Conservation (phyloP, 345 rosid species). For the Sisymbrium altissimum region DNA sequence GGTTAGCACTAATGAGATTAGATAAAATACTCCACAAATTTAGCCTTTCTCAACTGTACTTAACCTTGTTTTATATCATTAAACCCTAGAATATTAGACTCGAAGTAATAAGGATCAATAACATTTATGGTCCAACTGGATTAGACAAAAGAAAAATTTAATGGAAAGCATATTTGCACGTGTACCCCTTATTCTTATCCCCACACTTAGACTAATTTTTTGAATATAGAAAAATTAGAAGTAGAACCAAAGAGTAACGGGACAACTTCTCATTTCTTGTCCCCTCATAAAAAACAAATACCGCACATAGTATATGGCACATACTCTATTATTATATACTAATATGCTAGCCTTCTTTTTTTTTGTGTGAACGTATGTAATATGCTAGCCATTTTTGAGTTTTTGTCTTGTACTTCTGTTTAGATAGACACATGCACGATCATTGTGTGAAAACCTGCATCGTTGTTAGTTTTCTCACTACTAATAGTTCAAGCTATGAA, state of each 20-base stretch:
- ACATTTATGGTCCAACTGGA: constrained; percentile 10
- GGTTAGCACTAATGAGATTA: not conserved
- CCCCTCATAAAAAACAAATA: constrained; percentile 31
- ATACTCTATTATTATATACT: constrained; percentile 3
- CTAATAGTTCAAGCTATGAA: not conserved
- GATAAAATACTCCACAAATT: constrained; percentile 1
- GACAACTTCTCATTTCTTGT: constrained; percentile 26
- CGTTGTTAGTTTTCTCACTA: not conserved
- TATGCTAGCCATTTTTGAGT: not conserved
- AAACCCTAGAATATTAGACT: constrained; percentile 4
- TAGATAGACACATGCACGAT: not conserved
- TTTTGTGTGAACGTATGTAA: no score
- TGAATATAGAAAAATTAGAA: not conserved
- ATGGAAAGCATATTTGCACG: constrained; percentile 33
- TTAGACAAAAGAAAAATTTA: not conserved
- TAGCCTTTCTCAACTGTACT: constrained; percentile 30
- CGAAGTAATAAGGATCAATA: constrained; percentile 9
- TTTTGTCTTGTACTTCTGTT: not conserved
- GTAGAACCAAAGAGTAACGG: constrained; percentile 16
- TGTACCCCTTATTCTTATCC: constrained; percentile 24
- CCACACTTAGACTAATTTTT: not conserved
- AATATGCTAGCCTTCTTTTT: constrained; percentile 2
- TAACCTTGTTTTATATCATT: constrained; percentile 21
- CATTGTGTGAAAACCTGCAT: not conserved
- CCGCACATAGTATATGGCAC: not conserved